Base-by-base conservation (phyloP, 1,284 basidiomycete species). In the Melampsora medusae region DNA sequence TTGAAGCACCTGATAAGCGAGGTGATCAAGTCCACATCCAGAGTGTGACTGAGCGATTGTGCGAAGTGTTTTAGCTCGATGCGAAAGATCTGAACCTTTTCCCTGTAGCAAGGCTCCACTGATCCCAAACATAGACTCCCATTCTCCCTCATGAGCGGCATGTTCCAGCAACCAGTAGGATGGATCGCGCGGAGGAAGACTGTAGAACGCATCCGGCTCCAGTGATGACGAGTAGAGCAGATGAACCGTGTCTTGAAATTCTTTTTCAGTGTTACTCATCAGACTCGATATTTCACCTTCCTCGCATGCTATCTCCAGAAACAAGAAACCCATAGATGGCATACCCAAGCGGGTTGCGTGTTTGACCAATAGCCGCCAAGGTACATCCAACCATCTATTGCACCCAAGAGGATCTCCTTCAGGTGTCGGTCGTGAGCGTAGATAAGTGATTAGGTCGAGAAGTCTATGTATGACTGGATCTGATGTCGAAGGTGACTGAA, bases 121-220 rank as follows among this genome's bases (percentile, higher is more conserved):
- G 80, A 93, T 92, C 53, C 88, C 89, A 80, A 99, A 92, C 0
- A 94, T 93, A 80, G 91, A 91, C 50, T 91, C 89, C 90, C 94
- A 97, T 80, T 94, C 90, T 14, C 89, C 87, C 82, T 99, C 97
- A 80, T 99, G 96, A 79, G 93, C 91, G 77, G 96, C 90, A 3
- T 92, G 89, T 78, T 89, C 90, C 60, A 94, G 86, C 48, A 98
- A 86, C 76, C 93, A 90, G 59, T 88, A 87, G 35, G 88, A 87
- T 16, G 92, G 86, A 80, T 98, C 89, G n/a, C 89, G 87, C 38
- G 84, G 84, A 78, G 89, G 87, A 78, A 98, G 92, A 1, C 93
- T 93, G 82, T 99, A 99, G 82, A 99, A 99, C 0, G 96, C 93
- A 80, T 99, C 96, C 0, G 95, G 95, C 81, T 99, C 96, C 81